Evolutionary conservation across 345 rosid genomes (phyloP).

Genomic region (Linum lewisii): DNA sequence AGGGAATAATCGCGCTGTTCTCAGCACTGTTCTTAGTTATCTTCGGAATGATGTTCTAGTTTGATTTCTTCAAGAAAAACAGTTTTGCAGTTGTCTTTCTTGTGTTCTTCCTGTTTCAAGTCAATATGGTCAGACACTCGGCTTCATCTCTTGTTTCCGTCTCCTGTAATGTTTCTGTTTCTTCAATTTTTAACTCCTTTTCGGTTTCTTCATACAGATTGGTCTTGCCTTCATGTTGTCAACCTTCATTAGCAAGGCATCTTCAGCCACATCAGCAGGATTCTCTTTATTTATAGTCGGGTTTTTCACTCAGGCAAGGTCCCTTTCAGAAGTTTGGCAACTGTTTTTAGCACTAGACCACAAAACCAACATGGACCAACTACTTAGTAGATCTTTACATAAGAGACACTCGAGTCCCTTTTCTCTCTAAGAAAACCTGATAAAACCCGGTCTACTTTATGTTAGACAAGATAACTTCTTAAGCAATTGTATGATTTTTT

Average conservation of each 20-base stretch:
- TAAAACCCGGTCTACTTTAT: too few relatives aligned
- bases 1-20: constrained; percentile 47
- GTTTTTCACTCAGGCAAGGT: constrained; percentile 65
- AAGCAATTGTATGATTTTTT: too few relatives aligned
- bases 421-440: too few relatives aligned
- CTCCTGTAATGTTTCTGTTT: neutral
- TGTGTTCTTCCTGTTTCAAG: constrained; percentile 70
- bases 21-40: constrained; percentile 69
- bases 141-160: neutral
- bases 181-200: constrained; percentile 9
- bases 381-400: neutral
- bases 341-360: too few relatives aligned
- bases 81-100: constrained; percentile 57
- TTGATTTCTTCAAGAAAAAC: constrained; percentile 81
- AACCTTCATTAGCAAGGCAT: constrained; percentile 65
- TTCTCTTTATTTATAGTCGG: constrained; percentile 70
- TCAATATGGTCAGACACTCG: constrained; percentile 55
- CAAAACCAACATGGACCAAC: neutral
- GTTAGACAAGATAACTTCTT: too few relatives aligned
- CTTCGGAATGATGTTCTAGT: constrained; percentile 92
- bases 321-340: neutral
- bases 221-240: constrained; percentile 82
- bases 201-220: constrained; percentile 27
- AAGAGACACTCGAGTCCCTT: neutral
- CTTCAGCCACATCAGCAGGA: constrained; percentile 68